These are phyloP conservation scores for Corynascus novoguineensis DNA, from an alignment of 495 filamentous ascomycete genomes.

Conservation along the genomic window DNA sequence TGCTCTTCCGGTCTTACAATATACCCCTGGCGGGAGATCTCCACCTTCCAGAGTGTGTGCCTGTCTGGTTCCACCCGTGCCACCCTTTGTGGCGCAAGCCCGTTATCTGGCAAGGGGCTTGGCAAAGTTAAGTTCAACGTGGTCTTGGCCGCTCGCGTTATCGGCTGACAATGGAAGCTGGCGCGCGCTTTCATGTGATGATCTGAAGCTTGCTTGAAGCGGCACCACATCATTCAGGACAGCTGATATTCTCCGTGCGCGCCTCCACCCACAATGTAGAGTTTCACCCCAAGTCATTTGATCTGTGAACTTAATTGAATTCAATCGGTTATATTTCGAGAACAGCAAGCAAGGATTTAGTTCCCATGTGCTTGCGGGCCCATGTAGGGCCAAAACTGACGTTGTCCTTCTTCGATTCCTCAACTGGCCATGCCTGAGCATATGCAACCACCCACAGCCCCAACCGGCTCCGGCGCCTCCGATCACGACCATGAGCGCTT, in stretches of 20 bases:
- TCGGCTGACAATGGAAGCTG: constrained; percentile 1
- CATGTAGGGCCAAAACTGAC: constrained; percentile 16
- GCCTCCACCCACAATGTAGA: not conserved
- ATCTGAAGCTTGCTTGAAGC: no score
- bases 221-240: no score
- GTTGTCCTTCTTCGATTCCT: not conserved
- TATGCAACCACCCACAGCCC: constrained; percentile 27
- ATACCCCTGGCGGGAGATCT: no score
- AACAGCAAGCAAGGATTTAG: not conserved
- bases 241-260: no score
- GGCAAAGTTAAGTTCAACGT: not conserved
- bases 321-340: not conserved
- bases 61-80: no score
- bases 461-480: constrained; percentile 13
- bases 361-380: not conserved
- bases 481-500: constrained; percentile 28
- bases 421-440: constrained; percentile 36
- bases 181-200: constrained; percentile 1
- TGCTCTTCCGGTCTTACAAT: no score
- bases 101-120: not conserved
- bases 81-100: not conserved
- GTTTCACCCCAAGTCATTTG: not conserved
- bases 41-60: no score
- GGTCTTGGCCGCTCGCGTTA: no score
- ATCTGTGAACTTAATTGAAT: not conserved